Base-by-base conservation (phyloP, 495 filamentous ascomycete genomes). In the Hypomontagnella submonticulosa region DNA sequence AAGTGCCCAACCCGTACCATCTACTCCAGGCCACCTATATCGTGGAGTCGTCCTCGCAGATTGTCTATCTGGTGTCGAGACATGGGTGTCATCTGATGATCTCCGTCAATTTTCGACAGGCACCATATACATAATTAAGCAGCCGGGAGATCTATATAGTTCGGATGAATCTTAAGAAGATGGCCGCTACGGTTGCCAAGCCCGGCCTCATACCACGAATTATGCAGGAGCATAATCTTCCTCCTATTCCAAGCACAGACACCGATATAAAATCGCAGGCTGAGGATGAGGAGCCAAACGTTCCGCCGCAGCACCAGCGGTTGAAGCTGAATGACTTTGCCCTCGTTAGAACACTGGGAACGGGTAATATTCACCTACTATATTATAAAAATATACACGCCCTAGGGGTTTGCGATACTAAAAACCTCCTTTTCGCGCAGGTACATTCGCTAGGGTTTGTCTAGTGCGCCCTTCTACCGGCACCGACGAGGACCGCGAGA, bases 381-480 rank as follows among this genome's bases (percentile, higher is more conserved):
- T 37, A 13, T 38, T 55, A 20, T n/a, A 6, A 38, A 11, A 30
- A 18, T 15, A 12, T 52, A 15, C 9, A 64, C 38, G 57, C 49
- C 62, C 47, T 59, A 18, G 44, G 41, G 43, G 15, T 43, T 48
- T 60, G 16, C 44, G 42, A 53, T 58, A 27, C 65, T 66, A 60
- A 63, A 34, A 10, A 55, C 50, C 60, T 50, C 57, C 66, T 62
- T 66, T 66, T 48, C 27, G 65, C 63, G 51, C 75, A 96, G 94
- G 95, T 57, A 98, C 95, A 12, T 98, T 99, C 79, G 94, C 95
- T 55, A 87, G 95, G 61, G 95, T 99, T 37, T 96, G 92, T 88
- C 87, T 97, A 50, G 89, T 91, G 34, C 86, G 86, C 62, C 87
- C 87, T 43, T 80, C 84, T 49, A 69, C 73, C 63, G 78, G 82